phyloP scores from a whole-genome alignment of 2,329 filamentous ascomycete genomes.

The Trichoderma brevicompactum region DNA sequence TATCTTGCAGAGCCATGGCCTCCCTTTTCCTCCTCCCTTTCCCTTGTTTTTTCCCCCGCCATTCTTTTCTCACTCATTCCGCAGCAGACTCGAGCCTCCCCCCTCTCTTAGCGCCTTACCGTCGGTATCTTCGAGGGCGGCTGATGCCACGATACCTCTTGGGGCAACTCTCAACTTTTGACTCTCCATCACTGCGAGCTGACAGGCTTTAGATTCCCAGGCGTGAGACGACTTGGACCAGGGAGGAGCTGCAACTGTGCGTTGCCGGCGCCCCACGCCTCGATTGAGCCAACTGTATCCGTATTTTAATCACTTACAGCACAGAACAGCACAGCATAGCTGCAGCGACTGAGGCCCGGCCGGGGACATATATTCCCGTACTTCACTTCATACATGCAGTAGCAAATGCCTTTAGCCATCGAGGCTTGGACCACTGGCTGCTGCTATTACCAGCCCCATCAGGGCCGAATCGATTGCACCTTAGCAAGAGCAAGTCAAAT shows the following conservation, averaged over 20 bases:
- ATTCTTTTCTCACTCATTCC: slow-evolving; percentile 9
- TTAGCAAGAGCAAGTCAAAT: too few relatives aligned
- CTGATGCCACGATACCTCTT: slow-evolving; percentile 12
- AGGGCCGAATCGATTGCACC: too few relatives aligned
- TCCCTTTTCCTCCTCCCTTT: neutral
- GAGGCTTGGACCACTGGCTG: too few relatives aligned
- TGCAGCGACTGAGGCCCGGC: too few relatives aligned
- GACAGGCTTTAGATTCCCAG: neutral
- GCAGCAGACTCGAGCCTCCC: slow-evolving; percentile 9
- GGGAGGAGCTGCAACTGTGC: slow-evolving; percentile 7
- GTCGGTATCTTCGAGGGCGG: slow-evolving; percentile 16
- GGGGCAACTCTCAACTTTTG: neutral
- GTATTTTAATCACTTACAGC: too few relatives aligned
- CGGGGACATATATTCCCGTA: too few relatives aligned
- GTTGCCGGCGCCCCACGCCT: slow-evolving; percentile 4
- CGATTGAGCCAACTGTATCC: neutral
- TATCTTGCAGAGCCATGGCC: neutral
- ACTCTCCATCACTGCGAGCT: neutral
- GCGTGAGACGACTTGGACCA: too few relatives aligned
- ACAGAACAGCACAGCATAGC: too few relatives aligned
- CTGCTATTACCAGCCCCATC: too few relatives aligned
- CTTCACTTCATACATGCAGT: too few relatives aligned
- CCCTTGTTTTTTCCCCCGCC: neutral
- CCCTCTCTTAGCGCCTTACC: slow-evolving; percentile 4
- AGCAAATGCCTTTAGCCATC: too few relatives aligned